Evolutionary conservation across 2,329 filamentous ascomycete genomes (phyloP), one percentile per base, ranked within the genome.

Genomic region (Microdochium paspali): DNA sequence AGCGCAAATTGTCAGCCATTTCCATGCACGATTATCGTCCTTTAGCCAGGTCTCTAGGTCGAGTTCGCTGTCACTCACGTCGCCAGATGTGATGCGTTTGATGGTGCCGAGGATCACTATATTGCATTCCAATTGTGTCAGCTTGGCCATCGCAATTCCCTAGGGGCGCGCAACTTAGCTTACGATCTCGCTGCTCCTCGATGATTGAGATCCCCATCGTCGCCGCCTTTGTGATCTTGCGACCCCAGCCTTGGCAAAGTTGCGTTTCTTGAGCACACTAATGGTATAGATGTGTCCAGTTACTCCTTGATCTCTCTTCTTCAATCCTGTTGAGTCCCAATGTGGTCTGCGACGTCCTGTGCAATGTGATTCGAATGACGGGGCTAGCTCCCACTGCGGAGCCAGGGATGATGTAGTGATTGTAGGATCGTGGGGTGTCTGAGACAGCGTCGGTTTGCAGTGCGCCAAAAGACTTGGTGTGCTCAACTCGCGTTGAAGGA

Each of bases 181-280:
- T 68, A 88, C 85, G 74, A 54, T 87, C 82, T 58, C 84, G 84
- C 74, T 95, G 89, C 61, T 90, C 82, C 62, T 90, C 82, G 61
- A 95, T 85, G 59, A 90, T 80, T 54, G 90, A 95, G 67, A 85
- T 74, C 59, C 81, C 85, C 89, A 95, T 95, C 59, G 66, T 82
- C 73, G 67, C 65, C 64, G 52, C 51, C 53, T 50, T 53, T 21
- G 35, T 40, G n/a, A 20, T 40, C 35, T 18, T 21, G 31, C 35
- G 18, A 40, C 35, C 18, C 15, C 35, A 18, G 15, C 31, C 31
- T 35, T 15, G 6, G 4, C 31, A 15, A 21, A 18, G 15, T 4
- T 7, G 6, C 6, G 15, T 21, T 21, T 15, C 23, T 40, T 9
- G 10, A 9, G 35, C 35, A 6, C 35, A n/a, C n/a, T n/a, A n/a